phyloP scores from a whole-genome alignment of 2,329 filamentous ascomycete species.

The Ilyonectria destructans region DNA sequence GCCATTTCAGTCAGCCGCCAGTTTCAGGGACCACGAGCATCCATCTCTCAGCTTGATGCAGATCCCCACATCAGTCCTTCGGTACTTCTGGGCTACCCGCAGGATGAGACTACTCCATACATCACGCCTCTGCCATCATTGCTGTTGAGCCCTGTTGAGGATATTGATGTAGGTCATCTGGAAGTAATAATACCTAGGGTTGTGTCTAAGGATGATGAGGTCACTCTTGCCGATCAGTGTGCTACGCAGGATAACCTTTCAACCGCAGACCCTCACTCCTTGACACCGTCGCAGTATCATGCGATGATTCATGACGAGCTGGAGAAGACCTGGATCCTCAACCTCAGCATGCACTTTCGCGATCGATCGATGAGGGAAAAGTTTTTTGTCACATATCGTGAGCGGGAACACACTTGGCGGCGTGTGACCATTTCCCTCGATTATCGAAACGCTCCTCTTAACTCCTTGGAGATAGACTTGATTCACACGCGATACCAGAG shows the following conservation, averaged over 20 bases:
- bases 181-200: too few species aligned
- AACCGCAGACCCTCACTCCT: slow-evolving; percentile 62
- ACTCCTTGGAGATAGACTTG: slow-evolving; percentile 90
- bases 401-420: slow-evolving; percentile 84
- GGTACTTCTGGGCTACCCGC: slow-evolving; percentile 56
- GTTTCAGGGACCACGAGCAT: slow-evolving; percentile 53
- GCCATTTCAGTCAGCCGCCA: slow-evolving; percentile 78
- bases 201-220: slow-evolving; percentile 39
- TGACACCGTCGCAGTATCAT: slow-evolving; percentile 71
- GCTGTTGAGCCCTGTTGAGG: slow-evolving; percentile 32
- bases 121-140: slow-evolving; percentile 35
- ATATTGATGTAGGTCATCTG: slow-evolving; percentile 26
- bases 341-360: slow-evolving; percentile 97
- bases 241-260: slow-evolving; percentile 52
- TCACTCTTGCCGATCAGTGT: slow-evolving; percentile 42
- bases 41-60: slow-evolving; percentile 40
- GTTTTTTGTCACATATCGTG: slow-evolving; percentile 96
- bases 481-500: slow-evolving; percentile 85
- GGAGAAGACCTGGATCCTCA: slow-evolving; percentile 93
- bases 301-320: slow-evolving; percentile 83
- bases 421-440: slow-evolving; percentile 95
- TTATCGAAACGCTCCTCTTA: slow-evolving; percentile 84
- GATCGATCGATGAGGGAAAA: slow-evolving; percentile 95
- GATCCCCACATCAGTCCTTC: slow-evolving; percentile 66
- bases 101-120: slow-evolving; percentile 38